Evolutionary conservation across 208 protist species (phyloP).

Genomic region (Acanthamoeba castellanii): DNA sequence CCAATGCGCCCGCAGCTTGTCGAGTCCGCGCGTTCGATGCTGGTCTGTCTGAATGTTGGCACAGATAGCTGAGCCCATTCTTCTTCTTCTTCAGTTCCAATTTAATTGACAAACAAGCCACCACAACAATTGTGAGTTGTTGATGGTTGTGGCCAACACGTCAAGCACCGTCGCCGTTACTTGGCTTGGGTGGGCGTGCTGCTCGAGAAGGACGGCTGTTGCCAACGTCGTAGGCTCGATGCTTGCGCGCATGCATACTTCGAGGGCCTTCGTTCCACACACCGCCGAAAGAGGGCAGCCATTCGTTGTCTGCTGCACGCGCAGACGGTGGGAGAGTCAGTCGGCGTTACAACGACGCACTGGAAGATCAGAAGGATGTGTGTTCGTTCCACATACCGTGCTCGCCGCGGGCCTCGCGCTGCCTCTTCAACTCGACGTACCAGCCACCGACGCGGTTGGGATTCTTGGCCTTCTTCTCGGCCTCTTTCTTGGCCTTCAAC

Average conservation of each 20-base stretch:
- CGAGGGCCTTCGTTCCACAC: neutral
- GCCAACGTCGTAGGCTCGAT: neutral
- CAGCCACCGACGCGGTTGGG: constrained; percentile 1
- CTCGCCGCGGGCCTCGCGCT: neutral
- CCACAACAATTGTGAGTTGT: no score
- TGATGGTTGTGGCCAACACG: no score
- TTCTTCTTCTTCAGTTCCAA: neutral
- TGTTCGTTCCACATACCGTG: neutral
- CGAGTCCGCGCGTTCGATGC: neutral
- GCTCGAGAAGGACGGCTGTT: no score
- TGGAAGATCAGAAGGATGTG: no score
- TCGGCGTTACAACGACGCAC: no score
- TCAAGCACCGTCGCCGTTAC: no score
- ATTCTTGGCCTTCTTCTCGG: constrained; percentile 7
- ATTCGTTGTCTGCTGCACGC: neutral
- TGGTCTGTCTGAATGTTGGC: constrained; percentile 23
- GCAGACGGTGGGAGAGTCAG: no score
- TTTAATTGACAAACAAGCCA: no score
- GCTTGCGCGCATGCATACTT: neutral
- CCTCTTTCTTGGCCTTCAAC: neutral
- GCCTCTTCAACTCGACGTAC: neutral
- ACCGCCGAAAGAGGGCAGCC: constrained; percentile 12
- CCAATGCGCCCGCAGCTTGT: constrained; percentile 15
- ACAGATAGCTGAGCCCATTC: constrained; percentile 62
- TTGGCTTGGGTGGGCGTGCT: no score